Conservation (phyloP, 225 moss, liverwort and hornwort genomes). For the Neckera pumila region DNA sequence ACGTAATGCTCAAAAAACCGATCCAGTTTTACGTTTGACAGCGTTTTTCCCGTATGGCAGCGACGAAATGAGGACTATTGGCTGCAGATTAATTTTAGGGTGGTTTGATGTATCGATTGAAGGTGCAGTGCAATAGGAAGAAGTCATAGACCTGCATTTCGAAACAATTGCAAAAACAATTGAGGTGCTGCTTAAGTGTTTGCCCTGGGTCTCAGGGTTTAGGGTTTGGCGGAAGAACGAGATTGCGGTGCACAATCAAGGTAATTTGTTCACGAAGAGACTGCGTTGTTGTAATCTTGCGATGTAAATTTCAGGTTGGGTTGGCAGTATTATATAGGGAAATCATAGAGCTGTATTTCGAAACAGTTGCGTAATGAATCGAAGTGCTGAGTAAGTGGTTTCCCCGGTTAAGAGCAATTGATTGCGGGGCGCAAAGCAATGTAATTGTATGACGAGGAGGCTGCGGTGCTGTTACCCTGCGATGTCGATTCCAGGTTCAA, state of each 20-base stretch:
- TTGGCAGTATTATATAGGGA: neutral
- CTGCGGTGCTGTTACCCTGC: neutral
- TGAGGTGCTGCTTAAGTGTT: neutral
- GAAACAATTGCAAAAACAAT: neutral
- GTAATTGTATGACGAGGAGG: neutral
- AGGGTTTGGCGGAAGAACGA: neutral
- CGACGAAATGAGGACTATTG: neutral
- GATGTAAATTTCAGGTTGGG: neutral
- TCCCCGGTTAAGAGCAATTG: neutral
- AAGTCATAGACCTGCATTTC: neutral
- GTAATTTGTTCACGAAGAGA: neutral
- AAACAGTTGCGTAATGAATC: neutral
- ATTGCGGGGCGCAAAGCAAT: neutral
- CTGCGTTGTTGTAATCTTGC: neutral
- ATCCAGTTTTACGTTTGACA: neutral
- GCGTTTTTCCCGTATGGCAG: neutral
- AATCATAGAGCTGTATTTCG: neutral
- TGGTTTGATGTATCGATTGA: neutral
- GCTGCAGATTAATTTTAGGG: too few relatives aligned
- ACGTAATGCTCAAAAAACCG: neutral
- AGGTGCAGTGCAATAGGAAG: neutral
- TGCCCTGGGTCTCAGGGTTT: neutral
- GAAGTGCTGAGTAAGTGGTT: neutral
- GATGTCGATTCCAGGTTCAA: neutral
- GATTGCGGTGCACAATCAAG: neutral